phyloP scores from a whole-genome alignment of 169 alveolate genomes.

The Eimeria tenella region DNA sequence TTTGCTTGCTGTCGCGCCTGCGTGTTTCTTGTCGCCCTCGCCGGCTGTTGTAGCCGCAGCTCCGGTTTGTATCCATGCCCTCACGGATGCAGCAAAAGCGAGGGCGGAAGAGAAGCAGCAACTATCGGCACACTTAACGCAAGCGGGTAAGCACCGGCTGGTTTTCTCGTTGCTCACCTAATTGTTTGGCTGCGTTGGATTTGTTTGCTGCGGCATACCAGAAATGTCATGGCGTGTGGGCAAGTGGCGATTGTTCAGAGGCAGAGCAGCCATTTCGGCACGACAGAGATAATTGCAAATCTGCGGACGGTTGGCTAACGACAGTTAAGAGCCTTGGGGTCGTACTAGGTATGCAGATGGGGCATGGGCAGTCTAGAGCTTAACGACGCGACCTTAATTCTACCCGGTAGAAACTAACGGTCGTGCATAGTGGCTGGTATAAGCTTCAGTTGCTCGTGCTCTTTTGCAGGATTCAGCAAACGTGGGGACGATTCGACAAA shows the following conservation, averaged over 20 bases:
- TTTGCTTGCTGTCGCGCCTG: constrained; percentile 40
- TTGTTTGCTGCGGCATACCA: not conserved
- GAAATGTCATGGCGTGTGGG: not conserved
- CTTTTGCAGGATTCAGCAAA: constrained; percentile 32
- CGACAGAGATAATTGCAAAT: not conserved
- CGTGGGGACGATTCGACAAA: constrained; percentile 4
- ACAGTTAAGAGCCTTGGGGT: constrained; percentile 44
- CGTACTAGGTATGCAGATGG: constrained; percentile 9
- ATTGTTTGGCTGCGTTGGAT: not conserved
- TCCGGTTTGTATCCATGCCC: constrained; percentile 23
- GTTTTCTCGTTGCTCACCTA: not conserved
- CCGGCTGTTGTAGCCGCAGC: constrained; percentile 31
- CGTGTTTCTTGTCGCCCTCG: constrained; percentile 57
- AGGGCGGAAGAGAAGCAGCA: constrained; percentile 23
- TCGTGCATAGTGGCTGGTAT: no score
- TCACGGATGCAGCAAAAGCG: constrained; percentile 53
- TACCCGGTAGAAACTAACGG: no score
- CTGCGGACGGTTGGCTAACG: constrained; percentile 63
- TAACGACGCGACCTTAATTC: not conserved
- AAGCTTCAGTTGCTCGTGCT: not conserved
- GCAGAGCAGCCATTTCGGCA: not conserved
- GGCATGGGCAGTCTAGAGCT: not conserved
- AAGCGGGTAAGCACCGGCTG: constrained; percentile 7
- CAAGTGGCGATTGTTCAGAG: not conserved
- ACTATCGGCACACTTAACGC: not conserved